Conservation (phyloP, 1,284 basidiomycete genomes). For the Lentinula novae-zelandiae region DNA sequence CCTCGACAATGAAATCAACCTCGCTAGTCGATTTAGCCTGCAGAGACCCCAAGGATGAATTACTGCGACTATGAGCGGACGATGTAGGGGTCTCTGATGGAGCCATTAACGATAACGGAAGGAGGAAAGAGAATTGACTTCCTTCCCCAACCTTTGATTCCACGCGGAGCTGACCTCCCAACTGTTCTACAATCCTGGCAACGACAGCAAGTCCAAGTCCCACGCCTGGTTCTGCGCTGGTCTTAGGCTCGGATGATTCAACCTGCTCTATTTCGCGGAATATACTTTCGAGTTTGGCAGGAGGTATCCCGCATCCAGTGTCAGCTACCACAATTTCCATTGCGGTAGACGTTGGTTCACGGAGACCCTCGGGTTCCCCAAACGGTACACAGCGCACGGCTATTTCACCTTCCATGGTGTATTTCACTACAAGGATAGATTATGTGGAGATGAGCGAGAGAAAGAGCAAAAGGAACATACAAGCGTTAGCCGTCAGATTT, state of each 20-base stretch:
- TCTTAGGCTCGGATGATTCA: slow-evolving; percentile 47
- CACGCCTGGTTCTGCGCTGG: slow-evolving; percentile 41
- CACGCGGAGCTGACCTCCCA: slow-evolving; percentile 77
- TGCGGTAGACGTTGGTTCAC: slow-evolving; percentile 44
- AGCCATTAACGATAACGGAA: slow-evolving; percentile 49
- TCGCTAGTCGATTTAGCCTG: slow-evolving; percentile 31
- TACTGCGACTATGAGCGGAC: slow-evolving; percentile 20
- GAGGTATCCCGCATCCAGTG: slow-evolving; percentile 75
- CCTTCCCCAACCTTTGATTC: slow-evolving; percentile 70
- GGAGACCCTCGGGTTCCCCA: slow-evolving; percentile 49
- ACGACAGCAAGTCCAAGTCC: slow-evolving; percentile 81
- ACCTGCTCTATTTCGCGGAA: slow-evolving; percentile 88
- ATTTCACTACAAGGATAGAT: slow-evolving; percentile 55
- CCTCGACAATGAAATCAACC: slow-evolving; percentile 68
- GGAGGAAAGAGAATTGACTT: slow-evolving; percentile 71
- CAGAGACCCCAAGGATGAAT: slow-evolving; percentile 16
- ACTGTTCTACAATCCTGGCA: slow-evolving; percentile 79
- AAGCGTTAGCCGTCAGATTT: slow-evolving; percentile 80
- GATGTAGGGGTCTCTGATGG: slow-evolving; percentile 15
- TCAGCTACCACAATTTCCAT: slow-evolving; percentile 78
- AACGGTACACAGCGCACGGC: slow-evolving; percentile 58
- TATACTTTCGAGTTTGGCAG: slow-evolving; percentile 73
- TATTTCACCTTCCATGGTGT: slow-evolving; percentile 66
- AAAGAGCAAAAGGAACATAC: slow-evolving; percentile 38
- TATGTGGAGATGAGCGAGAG: neutral